Evolutionary conservation across 176 grass and related monocot species (phyloP).

Genomic region (Ensete glaucum): DNA sequence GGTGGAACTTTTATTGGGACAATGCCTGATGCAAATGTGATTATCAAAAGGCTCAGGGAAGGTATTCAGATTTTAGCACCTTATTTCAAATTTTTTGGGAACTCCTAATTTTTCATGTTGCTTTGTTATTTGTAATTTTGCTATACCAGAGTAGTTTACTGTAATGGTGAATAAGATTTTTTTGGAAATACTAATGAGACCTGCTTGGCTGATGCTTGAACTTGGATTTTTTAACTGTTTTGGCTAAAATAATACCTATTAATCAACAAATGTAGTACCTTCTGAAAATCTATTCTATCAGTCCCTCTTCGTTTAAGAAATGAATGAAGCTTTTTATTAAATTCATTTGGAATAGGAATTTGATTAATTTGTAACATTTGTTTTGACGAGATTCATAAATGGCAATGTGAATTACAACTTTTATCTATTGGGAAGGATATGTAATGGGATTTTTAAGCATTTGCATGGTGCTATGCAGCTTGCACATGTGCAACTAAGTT

Average conservation of each 20-base stretch:
- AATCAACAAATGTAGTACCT: background rate
- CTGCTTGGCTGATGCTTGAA: background rate
- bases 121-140: background rate
- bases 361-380: background rate
- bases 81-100: background rate
- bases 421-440: background rate
- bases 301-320: background rate
- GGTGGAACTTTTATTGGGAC: conserved; percentile 86
- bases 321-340: background rate
- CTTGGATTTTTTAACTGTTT: background rate
- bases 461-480: background rate
- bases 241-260: background rate
- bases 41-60: conserved; percentile 86
- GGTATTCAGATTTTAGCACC: conserved; percentile 25
- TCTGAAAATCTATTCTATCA: background rate
- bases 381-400: background rate
- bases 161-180: background rate
- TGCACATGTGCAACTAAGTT: too few relatives aligned
- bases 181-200: background rate
- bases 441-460: background rate
- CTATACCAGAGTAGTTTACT: background rate
- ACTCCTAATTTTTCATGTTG: background rate
- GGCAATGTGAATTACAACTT: background rate
- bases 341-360: conserved; percentile 1
- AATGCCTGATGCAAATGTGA: conserved; percentile 92